Conservation (phyloP, 495 filamentous ascomycete genomes). For the Pseudevernia furfuracea region DNA sequence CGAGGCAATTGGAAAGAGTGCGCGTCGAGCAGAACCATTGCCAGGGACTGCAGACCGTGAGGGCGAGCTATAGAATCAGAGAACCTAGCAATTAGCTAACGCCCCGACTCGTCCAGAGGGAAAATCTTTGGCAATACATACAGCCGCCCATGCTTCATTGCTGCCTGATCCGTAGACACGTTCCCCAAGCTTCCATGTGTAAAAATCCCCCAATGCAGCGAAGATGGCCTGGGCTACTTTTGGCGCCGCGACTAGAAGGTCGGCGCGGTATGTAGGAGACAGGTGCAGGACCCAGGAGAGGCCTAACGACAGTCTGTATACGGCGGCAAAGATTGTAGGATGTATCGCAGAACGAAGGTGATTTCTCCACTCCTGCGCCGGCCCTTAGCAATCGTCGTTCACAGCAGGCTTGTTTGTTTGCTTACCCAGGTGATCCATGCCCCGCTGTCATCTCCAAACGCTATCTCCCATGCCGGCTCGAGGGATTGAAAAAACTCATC, state of each 20-base stretch:
- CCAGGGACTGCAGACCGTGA: conserved; percentile 81
- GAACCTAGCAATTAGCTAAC: conserved; percentile 3
- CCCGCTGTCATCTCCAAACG: conserved; percentile 68
- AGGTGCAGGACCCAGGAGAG: conserved; percentile 44
- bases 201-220: conserved; percentile 75
- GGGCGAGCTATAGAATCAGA: conserved; percentile 37
- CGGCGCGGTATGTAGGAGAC: conserved; percentile 44
- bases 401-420: conserved; percentile 5
- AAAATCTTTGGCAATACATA: conserved; percentile 36
- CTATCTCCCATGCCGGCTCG: conserved; percentile 87
- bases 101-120: conserved; percentile 20
- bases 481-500: conserved; percentile 97
- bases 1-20: conserved; percentile 87
- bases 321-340: conserved; percentile 69
- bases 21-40: conserved; percentile 94
- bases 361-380: conserved; percentile 78
- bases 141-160: conserved; percentile 58
- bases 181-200: conserved; percentile 77
- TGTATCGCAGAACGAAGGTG: conserved; percentile 90
- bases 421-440: conserved; percentile 94
- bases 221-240: conserved; percentile 68
- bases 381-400: conserved; percentile 15
- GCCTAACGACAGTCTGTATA: conserved; percentile 57
- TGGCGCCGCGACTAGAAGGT: conserved; percentile 63
- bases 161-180: conserved; percentile 61